Evolutionary conservation across 495 filamentous ascomycete genomes (phyloP), one percentile per base, ranked within the genome.

Genomic region (Parathielavia appendiculata): DNA sequence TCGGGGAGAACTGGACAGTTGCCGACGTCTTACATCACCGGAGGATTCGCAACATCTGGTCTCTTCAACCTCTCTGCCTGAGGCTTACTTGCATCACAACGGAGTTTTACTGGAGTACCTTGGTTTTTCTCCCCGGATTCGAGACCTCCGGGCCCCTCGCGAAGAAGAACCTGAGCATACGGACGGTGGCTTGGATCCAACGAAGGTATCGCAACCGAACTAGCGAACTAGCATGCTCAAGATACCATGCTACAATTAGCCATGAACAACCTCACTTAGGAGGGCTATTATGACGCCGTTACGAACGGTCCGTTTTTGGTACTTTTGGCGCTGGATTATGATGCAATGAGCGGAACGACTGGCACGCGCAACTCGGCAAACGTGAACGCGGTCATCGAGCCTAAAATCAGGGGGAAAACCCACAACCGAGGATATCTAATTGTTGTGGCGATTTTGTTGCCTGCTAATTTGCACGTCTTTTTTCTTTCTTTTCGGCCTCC

Each of bases 1-100:
- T 51, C 58, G 51, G 56, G 56, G 62, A 55, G 61, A 57, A 51
- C 60, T 59, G 59, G 62, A 58, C 59, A 44, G 35, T 54, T 41
- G 56, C 59, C 59, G 53, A 62, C 47, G 39, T 53, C 57, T 56
- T 16, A 63, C 58, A 30, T 10, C 4, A 55, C 50, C 40, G 46
- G 39, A 22, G 46, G 51, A 46, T 51, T 57, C 57, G 38, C 54
- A 49, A 54, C 23, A 54, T 32, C 22, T 40, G 35, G 49, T n/a
- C 22, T 39, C 26, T 36, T 16, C 10, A 34, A 4, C 20, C 36
- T 49, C 41, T 54, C 26, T 43, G 45, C 55, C 51, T 39, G 26
- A 30, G 54, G 41, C 54, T 49, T 30, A 8, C 10, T 51, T 62
- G 53, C 54, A 55, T 62, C 51, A 58, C 38, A 53, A 56, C 54